Evolutionary conservation across 2,329 filamentous ascomycete genomes (phyloP).

Genomic region (Arthrobotrys pseudoclavata): DNA sequence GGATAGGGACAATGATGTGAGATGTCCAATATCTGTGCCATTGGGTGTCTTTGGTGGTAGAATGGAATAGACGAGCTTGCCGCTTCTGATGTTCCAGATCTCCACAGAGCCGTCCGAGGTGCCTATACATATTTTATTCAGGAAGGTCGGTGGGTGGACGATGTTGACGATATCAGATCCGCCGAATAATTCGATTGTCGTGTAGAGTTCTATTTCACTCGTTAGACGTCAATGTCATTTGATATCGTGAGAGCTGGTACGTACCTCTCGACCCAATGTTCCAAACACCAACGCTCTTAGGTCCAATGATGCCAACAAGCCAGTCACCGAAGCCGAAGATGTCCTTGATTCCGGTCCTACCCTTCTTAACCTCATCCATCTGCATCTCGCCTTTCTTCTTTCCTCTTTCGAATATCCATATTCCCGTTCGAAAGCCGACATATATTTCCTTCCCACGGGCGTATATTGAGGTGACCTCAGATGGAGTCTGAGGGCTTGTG

Average conservation of each 20-base stretch:
- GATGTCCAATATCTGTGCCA: slow-evolving; percentile 75
- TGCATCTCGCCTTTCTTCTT: slow-evolving; percentile 84
- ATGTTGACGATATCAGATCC: slow-evolving; percentile 61
- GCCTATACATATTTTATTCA: slow-evolving; percentile 96
- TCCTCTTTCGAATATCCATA: slow-evolving; percentile 94
- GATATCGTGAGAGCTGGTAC: not conserved
- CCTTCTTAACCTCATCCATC: slow-evolving; percentile 68
- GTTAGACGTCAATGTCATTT: slow-evolving; percentile 9
- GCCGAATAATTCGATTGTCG: slow-evolving; percentile 56
- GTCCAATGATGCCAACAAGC: slow-evolving; percentile 81
- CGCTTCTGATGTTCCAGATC: slow-evolving; percentile 97
- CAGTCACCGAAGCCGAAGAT: slow-evolving; percentile 89
- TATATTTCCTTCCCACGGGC: slow-evolving; percentile 58
- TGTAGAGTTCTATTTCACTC: slow-evolving; percentile 39
- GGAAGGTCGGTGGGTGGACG: slow-evolving; percentile 71
- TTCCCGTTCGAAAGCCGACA: slow-evolving; percentile 70
- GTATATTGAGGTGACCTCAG: slow-evolving; percentile 69
- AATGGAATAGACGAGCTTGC: slow-evolving; percentile 90
- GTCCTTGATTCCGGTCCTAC: slow-evolving; percentile 71
- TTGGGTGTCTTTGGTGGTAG: slow-evolving; percentile 75
- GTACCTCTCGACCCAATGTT: slow-evolving; percentile 80
- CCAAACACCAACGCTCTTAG: slow-evolving; percentile 86
- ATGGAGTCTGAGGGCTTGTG: slow-evolving; percentile 88
- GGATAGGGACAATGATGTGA: slow-evolving; percentile 88
- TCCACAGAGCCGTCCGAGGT: slow-evolving; percentile 90